Base-by-base conservation (phyloP, 225 moss, liverwort and hornwort genomes). In the Polytrichum formosum region DNA sequence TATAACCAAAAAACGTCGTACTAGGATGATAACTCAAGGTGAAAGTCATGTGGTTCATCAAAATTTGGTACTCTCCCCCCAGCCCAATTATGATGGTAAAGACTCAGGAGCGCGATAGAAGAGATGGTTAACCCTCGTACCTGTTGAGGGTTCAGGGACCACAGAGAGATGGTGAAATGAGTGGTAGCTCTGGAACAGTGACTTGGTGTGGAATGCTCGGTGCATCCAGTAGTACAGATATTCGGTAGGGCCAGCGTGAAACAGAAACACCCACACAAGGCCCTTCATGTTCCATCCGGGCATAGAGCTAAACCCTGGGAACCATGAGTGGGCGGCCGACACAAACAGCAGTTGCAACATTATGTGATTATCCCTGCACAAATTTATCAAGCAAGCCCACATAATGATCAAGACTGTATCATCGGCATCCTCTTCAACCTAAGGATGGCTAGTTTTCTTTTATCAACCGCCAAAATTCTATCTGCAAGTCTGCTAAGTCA, bases 221-320 rank as follows among this genome's bases (percentile, higher is more conserved):
- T 97, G 97, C 71, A 91, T 90, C 86, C 93, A 92, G 81, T 97
- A 97, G 75, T 97, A 93, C 1, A 90, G 54, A 72, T 86, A 85
- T 76, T 97, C 97, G 35, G 87, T 80, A 6, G 89, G 85, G 26
- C 74, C 91, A 58, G 75, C 61, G 20, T 97, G 97, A 22, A 97
- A 70, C 3, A 92, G 64, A 6, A 79, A 20, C 5, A 87, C 77
- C 8, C 72, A 77, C 0, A 94, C 20, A 1, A 92, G 59, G 10
- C 97, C 92, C 59, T 74, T 75, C 25, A 26, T 17, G 53, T 90
- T 80, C 91, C 92, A 97, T 17, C 35, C 27, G 0, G 92, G 80
- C 66, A 97, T 26, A 16, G 82, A 66, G 61, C 86, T 89, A 69
- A 97, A 91, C 5, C 92, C 91, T 1, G 97, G 92, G 67, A 90